Conservation (phyloP, 78 protist genomes). For the Tieghemostelium lacteum region DNA sequence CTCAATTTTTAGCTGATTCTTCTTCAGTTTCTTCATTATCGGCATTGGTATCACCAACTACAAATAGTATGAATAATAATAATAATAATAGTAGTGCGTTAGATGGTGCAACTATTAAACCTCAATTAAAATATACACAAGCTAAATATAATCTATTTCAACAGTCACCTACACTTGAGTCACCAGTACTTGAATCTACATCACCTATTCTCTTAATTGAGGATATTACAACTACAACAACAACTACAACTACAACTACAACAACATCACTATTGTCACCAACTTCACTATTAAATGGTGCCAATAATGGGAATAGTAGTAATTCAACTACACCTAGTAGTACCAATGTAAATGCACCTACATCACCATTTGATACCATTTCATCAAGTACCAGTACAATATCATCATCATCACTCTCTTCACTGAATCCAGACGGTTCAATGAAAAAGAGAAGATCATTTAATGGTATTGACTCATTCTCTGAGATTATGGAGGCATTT, state of each 20-base stretch:
- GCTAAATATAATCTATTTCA: background rate
- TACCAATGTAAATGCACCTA: background rate
- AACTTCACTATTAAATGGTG: background rate
- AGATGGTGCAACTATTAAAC: background rate
- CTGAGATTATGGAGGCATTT: constrained; percentile 72
- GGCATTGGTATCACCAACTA: background rate
- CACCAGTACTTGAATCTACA: no score
- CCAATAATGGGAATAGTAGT: no score
- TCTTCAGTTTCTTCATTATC: background rate
- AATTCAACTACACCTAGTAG: background rate
- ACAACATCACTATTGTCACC: background rate
- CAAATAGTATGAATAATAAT: background rate
- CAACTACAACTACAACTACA: constrained; percentile 3
- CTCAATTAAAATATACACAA: background rate
- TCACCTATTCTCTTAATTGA: background rate
- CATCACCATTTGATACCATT: background rate
- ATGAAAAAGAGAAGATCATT: background rate
- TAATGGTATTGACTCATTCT: background rate
- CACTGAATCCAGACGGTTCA: background rate
- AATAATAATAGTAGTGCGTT: background rate
- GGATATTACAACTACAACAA: constrained; percentile 1
- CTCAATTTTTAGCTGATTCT: no score
- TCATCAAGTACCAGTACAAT: background rate
- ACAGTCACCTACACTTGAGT: no score
- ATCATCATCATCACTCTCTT: background rate